Base-by-base conservation (phyloP, 2,329 filamentous ascomycete species). In the Pseudogymnoascus sp. region DNA sequence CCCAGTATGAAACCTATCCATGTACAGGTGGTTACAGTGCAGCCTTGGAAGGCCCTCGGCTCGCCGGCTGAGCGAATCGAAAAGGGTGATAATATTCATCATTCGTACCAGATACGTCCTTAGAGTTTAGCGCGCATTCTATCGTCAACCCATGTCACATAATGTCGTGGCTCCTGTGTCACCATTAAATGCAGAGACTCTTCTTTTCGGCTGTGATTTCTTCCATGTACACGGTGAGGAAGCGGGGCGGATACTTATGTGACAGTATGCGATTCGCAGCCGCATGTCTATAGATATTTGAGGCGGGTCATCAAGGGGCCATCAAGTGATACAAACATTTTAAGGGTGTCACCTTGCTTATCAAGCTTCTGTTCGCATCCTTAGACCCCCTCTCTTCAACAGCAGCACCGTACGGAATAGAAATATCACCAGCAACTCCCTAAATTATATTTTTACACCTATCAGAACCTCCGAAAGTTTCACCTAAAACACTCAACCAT, bases 401-500 rank as follows among this genome's bases (percentile, higher is more conserved):
- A n/a, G 25, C 25, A 11, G 3, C 47, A 54, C 4, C n/a, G 1
- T 18, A 12, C 3, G 2, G 22, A n/a, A 18, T 8, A 0, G 39
- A 25, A 11, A 43, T 59, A n/a, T 22, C 20, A 30, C 20, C 25
- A 25, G 9, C 4, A 8, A 50, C 8, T 50, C n/a, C 18, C 4
- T 7, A 50, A 16, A 18, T 9, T 6, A 4, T 2, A 50, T 16
- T 12, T 12, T 30, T 5, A 0, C 4, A 16, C 25, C 14, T 6
- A 14, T 3, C 16, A 32, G 5, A 9, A n/a, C 16, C 16, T 54
- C 47, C 1, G 2, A n/a, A 12, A 54, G 1, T n/a, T 54, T n/a
- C 5, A 7, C 1, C 8, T 2, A 25, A 7, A n/a, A 3, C 43
- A 18, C 11, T 65, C 65, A 1, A 64, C 61, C 6, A 63, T 67